Evolutionary conservation across 257 asterid genomes (phyloP).

Genomic region (Cynanchum wilfordii): DNA sequence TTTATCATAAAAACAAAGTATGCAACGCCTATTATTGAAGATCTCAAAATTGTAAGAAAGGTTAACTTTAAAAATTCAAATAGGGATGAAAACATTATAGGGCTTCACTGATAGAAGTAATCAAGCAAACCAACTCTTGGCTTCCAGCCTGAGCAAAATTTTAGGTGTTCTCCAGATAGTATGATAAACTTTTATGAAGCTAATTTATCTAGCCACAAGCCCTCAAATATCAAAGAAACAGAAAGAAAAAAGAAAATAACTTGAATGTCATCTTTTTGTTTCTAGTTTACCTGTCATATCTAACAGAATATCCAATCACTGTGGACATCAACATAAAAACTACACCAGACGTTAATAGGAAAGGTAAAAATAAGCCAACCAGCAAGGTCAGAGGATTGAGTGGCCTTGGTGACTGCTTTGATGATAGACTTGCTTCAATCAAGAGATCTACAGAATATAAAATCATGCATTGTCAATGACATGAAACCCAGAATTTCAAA

Average conservation of each 20-base stretch:
- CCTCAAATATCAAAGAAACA: neutral
- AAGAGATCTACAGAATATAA: constrained; percentile 65
- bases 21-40: neutral
- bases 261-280: neutral
- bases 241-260: neutral
- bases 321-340: constrained; percentile 53
- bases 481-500: constrained; percentile 1
- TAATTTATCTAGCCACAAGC: neutral
- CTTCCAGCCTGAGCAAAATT: neutral
- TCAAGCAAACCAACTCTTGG: neutral
- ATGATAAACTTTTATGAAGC: neutral
- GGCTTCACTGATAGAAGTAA: neutral
- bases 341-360: constrained; percentile 75
- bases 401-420: constrained; percentile 80
- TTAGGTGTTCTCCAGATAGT: neutral
- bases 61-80: neutral
- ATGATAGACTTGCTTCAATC: constrained; percentile 93
- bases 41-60: neutral
- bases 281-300: constrained; percentile 59
- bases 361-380: constrained; percentile 64
- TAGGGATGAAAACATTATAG: neutral
- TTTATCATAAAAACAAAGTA: no score
- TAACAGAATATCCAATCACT: constrained; percentile 59
- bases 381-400: constrained; percentile 77
- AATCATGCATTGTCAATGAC: constrained; percentile 6